Evolutionary conservation across 192 early-diverging fungal genomes (phyloP).

Genomic region (Geranomyces variabilis): DNA sequence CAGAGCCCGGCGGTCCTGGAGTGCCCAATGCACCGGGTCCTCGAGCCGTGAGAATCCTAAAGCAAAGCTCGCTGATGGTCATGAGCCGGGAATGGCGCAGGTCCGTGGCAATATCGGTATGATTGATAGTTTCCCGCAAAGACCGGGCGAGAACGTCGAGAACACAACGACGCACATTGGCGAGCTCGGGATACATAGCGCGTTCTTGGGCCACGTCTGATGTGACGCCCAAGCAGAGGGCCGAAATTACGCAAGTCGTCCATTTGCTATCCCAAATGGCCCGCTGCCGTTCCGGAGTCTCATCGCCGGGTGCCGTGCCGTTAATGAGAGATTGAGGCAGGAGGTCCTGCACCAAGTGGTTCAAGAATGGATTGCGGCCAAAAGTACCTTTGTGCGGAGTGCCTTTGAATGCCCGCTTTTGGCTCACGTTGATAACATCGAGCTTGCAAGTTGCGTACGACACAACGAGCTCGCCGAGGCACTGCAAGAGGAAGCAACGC

Average conservation of each 20-base stretch:
- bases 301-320: background rate
- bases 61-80: conserved; percentile 69
- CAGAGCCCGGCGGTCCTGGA: conserved; percentile 23
- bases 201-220: conserved; percentile 50
- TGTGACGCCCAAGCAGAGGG: conserved; percentile 42
- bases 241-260: conserved; percentile 39
- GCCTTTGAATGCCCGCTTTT: conserved; percentile 45
- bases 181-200: conserved; percentile 57
- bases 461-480: conserved; percentile 82
- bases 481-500: conserved; percentile 83
- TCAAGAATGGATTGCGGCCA: conserved; percentile 54
- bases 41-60: conserved; percentile 62
- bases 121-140: conserved; percentile 64
- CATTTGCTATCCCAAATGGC: conserved; percentile 43
- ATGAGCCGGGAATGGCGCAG: conserved; percentile 70
- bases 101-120: conserved; percentile 44
- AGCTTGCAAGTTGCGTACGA: conserved; percentile 82
- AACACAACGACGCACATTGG: conserved; percentile 65
- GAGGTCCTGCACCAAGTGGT: conserved; percentile 69
- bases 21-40: conserved; percentile 21
- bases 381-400: conserved; percentile 42
- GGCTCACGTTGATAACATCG: conserved; percentile 65
- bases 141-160: conserved; percentile 66
- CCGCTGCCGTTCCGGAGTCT: conserved; percentile 9
- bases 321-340: conserved; percentile 54